Conservation (phyloP, 352 stramenopile genomes). For the Phytopythium chamaehyphon region DNA sequence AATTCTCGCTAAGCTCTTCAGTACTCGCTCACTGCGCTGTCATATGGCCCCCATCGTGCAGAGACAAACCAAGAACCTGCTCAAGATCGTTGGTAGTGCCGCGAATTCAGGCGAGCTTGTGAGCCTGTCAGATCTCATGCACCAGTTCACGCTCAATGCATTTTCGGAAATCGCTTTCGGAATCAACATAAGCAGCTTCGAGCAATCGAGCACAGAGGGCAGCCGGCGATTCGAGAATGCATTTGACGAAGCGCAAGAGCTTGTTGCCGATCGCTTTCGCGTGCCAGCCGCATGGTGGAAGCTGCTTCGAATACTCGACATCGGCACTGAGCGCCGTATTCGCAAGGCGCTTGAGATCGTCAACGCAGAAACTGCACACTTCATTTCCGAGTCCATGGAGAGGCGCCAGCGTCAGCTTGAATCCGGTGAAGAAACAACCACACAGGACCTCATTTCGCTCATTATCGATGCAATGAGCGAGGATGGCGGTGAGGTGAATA, state of each 20-base stretch:
- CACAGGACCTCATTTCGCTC: slow-evolving; percentile 28
- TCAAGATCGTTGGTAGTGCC: background rate
- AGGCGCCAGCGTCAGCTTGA: slow-evolving; percentile 2
- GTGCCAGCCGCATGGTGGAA: slow-evolving; percentile 39
- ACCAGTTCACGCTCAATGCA: slow-evolving; percentile 34
- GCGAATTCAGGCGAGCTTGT: slow-evolving; percentile 4
- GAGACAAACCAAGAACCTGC: slow-evolving; percentile 11
- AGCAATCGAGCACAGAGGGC: slow-evolving; percentile 10
- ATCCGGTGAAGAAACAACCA: slow-evolving; percentile 6
- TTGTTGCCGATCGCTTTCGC: slow-evolving; percentile 21
- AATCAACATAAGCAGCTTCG: slow-evolving; percentile 10
- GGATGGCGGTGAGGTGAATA: slow-evolving; percentile 14
- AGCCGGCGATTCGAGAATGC: slow-evolving; percentile 14
- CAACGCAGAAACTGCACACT: slow-evolving; percentile 1
- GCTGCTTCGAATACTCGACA: slow-evolving; percentile 29
- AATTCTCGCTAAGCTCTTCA: slow-evolving; percentile 78
- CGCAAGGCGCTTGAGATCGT: slow-evolving; percentile 20
- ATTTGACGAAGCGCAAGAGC: slow-evolving; percentile 11
- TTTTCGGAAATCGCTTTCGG: slow-evolving; percentile 56
- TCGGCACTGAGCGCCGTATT: slow-evolving; percentile 27
- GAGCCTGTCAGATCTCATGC: slow-evolving; percentile 13
- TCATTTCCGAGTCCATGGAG: slow-evolving; percentile 6
- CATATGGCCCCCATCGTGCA: slow-evolving; percentile 16
- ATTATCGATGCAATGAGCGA: slow-evolving; percentile 35
- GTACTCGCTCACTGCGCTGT: slow-evolving; percentile 29